Base-by-base conservation (phyloP, 2,329 filamentous ascomycete genomes). In the Phialophora chinensis region DNA sequence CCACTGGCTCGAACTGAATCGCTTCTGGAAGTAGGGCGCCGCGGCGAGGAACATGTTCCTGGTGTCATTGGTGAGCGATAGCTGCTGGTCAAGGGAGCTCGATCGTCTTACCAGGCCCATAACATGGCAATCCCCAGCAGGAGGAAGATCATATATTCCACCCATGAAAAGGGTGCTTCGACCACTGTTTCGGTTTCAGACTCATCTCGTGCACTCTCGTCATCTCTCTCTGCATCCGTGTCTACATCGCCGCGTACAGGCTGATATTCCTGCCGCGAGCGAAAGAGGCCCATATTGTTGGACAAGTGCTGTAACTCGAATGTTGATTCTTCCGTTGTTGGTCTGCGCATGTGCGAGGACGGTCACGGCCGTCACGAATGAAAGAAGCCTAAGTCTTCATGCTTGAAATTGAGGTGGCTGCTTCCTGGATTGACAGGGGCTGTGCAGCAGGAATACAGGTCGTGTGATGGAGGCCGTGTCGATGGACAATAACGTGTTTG, bases 1-100 rank as follows among this genome's bases (percentile, higher is more conserved):
- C 84, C 88, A 91, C 62, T 87, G 80, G 75, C 89, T 87, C 67
- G 85, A 83, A 54, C 85, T 81, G 78, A 98, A 96, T 72, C 94
- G 92, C 58, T 83, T 84, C 74, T 93, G 88, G 80, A 98, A 97
- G 82, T 98, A 98, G 4, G 94, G 92, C 1, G 92, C 92, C 8
- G 94, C 93, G 54, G 95, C 94, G 72, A 98, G 87, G 78, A 98
- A 97, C 94, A 97, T 97, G 82, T 98, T 98, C 92, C 92, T 94
- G 47, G n/a, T 23, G 29, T 42, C 14, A 8, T 5, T 61, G 27
- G 62, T 69, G 47, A 66, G 60, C 47, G 14, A 44, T 14, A n/a
- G 11, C 17, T 25, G 2, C 23, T 12, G 23, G 29, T 14, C n/a
- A 31, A 7, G 20, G 23, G 29, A 11, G 20, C 27, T 38, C 17